Conservation (phyloP, 2,329 filamentous ascomycete genomes). For the Aspergillus pseudoglaucus region DNA sequence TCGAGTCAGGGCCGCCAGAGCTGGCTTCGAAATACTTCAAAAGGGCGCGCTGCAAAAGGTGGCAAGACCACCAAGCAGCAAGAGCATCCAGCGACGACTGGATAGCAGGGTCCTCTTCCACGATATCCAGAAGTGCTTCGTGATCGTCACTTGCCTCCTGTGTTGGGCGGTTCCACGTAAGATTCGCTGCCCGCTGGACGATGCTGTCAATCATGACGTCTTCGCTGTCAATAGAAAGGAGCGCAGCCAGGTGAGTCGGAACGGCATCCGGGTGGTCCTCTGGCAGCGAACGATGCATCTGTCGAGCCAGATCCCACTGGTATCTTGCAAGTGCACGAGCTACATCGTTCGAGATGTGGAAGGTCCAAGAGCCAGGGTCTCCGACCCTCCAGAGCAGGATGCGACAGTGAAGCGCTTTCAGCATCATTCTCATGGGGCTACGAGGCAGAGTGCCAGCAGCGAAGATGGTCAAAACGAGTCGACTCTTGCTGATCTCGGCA, state of each 20-base stretch:
- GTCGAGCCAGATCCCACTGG: constrained; percentile 75
- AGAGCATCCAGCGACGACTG: constrained; percentile 83
- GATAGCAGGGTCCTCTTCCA: constrained; percentile 79
- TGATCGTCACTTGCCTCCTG: constrained; percentile 56
- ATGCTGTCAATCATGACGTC: constrained; percentile 72
- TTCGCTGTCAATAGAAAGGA: constrained; percentile 75
- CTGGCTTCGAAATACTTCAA: constrained; percentile 54
- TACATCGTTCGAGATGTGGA: constrained; percentile 59
- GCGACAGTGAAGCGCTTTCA: constrained; percentile 87
- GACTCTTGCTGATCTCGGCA: constrained; percentile 78
- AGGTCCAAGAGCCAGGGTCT: constrained; percentile 58
- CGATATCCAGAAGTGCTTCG: constrained; percentile 70
- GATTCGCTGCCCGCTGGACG: constrained; percentile 78
- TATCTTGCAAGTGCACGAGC: constrained; percentile 67
- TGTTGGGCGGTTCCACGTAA: constrained; percentile 79
- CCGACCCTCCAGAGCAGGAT: constrained; percentile 76
- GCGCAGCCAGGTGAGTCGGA: constrained; percentile 66
- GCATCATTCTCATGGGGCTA: constrained; percentile 76
- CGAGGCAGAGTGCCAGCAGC: constrained; percentile 81
- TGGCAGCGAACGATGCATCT: constrained; percentile 45
- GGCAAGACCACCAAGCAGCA: constrained; percentile 82
- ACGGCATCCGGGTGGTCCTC: constrained; percentile 58
- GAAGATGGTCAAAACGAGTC: constrained; percentile 76
- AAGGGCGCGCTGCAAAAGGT: constrained; percentile 64
- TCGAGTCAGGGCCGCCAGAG: constrained; percentile 42